Evolutionary conservation across 768 basidiomycete species (phyloP), one percentile per base, ranked within the genome.

Genomic region (Crucibulum laeve): DNA sequence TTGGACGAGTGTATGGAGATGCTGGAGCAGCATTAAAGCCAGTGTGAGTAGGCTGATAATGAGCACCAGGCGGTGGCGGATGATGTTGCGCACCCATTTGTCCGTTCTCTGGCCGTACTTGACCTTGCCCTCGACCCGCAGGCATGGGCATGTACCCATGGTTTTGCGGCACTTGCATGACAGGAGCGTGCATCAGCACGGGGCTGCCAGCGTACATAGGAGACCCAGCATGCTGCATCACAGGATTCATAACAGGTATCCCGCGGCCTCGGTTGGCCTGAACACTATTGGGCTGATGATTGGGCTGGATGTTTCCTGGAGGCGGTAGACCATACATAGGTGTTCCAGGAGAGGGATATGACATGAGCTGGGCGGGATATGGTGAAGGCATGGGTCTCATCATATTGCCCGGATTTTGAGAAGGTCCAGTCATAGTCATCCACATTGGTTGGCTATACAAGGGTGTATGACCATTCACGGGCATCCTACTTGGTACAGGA

Each of bases 171-270:
- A 68, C 59, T 19, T 56, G 62, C 59, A 74, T 68, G 40, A 70
- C 68, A 24, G 68, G 70, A 4, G 82, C 67, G 71, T 79, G 84
- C 69, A 89, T 76, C 59, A 89, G 59, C 14, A 81, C 79, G 8
- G 87, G 86, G 55, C 84, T 87, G 26, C 73, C 64, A 4, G 70
- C 73, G 59, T 87, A 88, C 76, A 87, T 80, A 13, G 71, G 57
- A 40, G 73, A 63, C 18, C 67, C 65, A n/a, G 79, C 73, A 57
- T 76, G 76, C 25, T 76, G 63, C 66, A 86, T 71, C n/a, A 75
- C 76, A n/a, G 87, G 87, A 57, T 85, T 88, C 63, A 88, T 76
- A 59, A 84, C 63, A 11, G 76, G 61, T 63, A 85, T 65, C 40
- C 67, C 71, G 19, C 78, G 79, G 17, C 73, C 73, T 39, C 80